phyloP scores from a whole-genome alignment of 768 basidiomycete genomes.

The Psilocybe azurescens region DNA sequence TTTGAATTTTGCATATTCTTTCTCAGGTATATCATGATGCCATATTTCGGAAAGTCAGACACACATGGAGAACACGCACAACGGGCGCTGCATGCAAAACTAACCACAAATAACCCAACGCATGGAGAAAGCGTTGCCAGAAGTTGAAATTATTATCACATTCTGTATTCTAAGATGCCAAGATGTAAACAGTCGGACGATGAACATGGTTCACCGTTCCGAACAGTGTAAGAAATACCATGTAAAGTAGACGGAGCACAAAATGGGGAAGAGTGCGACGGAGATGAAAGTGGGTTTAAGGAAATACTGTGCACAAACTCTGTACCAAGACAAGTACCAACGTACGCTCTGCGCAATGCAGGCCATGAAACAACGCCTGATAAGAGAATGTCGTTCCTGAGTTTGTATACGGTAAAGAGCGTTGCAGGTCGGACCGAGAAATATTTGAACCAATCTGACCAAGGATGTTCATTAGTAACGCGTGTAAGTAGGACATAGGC shows the following conservation, averaged over 20 bases:
- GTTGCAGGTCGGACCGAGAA: conserved; percentile 6
- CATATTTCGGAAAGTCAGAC: conserved; percentile 21
- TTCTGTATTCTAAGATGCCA: conserved; percentile 18
- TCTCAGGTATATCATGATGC: conserved; percentile 31
- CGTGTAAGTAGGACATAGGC: background rate
- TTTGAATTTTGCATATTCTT: conserved; percentile 24
- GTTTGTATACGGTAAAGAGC: background rate
- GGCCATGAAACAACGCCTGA: background rate
- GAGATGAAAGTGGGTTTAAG: conserved; percentile 10
- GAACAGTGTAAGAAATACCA: conserved; percentile 13
- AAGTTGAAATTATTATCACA: conserved; percentile 8
- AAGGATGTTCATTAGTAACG: conserved; percentile 1
- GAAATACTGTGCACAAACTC: conserved; percentile 9
- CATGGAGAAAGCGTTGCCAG: conserved; percentile 15
- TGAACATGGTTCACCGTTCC: conserved; percentile 1
- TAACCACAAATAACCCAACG: conserved; percentile 15
- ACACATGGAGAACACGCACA: conserved; percentile 23
- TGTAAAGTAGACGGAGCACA: conserved; percentile 9
- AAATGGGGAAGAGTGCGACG: conserved; percentile 10
- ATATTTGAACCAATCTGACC: background rate
- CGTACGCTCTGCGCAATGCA: background rate
- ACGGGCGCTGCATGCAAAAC: conserved; percentile 17
- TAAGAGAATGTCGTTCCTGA: background rate
- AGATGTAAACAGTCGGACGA: conserved; percentile 6
- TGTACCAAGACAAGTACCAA: background rate